Conservation (phyloP, 805 yeast genomes). For the Hagleromyces aurorensis region DNA sequence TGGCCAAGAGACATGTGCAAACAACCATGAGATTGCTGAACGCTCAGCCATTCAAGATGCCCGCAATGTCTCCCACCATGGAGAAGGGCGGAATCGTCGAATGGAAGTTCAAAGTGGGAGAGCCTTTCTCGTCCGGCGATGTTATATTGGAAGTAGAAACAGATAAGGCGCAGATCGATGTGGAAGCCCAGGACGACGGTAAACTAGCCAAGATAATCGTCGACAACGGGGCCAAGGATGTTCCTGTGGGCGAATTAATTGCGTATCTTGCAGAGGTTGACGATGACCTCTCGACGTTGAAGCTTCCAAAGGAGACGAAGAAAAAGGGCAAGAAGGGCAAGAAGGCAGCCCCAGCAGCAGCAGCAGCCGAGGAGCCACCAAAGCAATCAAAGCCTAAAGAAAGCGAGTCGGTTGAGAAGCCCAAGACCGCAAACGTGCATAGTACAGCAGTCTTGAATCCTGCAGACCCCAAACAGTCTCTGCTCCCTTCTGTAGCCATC, state of each 20-base stretch:
- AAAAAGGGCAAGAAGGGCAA: constrained; percentile 21
- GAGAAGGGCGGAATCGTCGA: constrained; percentile 85
- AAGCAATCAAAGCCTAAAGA: constrained; percentile 8
- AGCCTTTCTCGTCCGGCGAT: constrained; percentile 73
- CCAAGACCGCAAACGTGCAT: constrained; percentile 9
- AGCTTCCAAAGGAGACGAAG: constrained; percentile 40
- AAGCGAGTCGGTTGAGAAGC: constrained; percentile 9
- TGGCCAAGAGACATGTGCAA: constrained; percentile 20
- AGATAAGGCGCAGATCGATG: constrained; percentile 76
- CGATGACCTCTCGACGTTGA: constrained; percentile 65
- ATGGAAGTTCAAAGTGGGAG: constrained; percentile 82
- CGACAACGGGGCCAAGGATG: constrained; percentile 67
- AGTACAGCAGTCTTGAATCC: constrained; percentile 18
- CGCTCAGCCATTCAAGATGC: constrained; percentile 67
- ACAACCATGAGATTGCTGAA: constrained; percentile 14
- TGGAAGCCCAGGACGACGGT: constrained; percentile 91
- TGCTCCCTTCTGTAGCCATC: constrained; percentile 72
- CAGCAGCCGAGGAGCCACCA: constrained; percentile 10
- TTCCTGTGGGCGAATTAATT: constrained; percentile 83
- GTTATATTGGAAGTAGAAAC: constrained; percentile 76
- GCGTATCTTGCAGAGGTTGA: constrained; percentile 84
- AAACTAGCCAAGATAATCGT: constrained; percentile 64
- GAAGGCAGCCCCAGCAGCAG: constrained; percentile 13
- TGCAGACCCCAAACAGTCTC: constrained; percentile 60
- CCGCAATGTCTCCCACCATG: constrained; percentile 99